phyloP scores from a whole-genome alignment of 2,329 filamentous ascomycete genomes.

The Sporothrix schenckii region DNA sequence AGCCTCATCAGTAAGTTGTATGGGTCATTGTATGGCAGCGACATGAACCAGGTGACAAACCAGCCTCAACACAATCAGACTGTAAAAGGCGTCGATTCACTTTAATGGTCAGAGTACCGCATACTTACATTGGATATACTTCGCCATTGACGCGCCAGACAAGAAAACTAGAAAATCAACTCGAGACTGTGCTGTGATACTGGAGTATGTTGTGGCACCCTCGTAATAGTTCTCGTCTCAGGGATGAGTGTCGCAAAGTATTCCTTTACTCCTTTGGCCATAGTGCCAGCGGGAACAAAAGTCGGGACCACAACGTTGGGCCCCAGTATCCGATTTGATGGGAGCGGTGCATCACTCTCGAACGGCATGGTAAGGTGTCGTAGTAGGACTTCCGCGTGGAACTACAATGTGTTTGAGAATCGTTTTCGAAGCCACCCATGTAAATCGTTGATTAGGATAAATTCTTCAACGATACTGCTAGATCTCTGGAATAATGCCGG shows the following conservation, averaged over 20 bases:
- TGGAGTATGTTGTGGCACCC: conserved; percentile 1
- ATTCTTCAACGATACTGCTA: conserved; percentile 3
- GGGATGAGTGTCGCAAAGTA: conserved; percentile 3
- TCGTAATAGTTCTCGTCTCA: conserved; percentile 3
- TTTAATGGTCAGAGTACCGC: neutral
- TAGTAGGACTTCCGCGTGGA: neutral
- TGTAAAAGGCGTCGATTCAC: neutral
- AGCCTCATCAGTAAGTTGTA: neutral
- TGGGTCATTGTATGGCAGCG: neutral
- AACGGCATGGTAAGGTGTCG: neutral
- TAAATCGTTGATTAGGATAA: neutral
- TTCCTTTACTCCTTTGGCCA: too few relatives aligned
- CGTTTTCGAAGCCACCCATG: neutral
- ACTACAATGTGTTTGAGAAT: neutral
- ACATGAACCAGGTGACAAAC: neutral
- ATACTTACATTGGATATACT: neutral
- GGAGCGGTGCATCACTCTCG: neutral
- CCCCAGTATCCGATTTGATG: neutral
- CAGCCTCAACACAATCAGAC: too few relatives aligned
- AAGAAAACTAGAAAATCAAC: neutral
- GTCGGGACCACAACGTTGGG: too few relatives aligned
- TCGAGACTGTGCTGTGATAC: neutral
- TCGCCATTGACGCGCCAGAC: too few relatives aligned
- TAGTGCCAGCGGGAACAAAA: neutral
- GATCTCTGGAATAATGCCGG: conserved; percentile 6